A percentile compares a stretch with the other conserved stretches of the same genome.
Conservation (phyloP, 345 rosid species). For the Eucalyptus pauciflora region DNA sequence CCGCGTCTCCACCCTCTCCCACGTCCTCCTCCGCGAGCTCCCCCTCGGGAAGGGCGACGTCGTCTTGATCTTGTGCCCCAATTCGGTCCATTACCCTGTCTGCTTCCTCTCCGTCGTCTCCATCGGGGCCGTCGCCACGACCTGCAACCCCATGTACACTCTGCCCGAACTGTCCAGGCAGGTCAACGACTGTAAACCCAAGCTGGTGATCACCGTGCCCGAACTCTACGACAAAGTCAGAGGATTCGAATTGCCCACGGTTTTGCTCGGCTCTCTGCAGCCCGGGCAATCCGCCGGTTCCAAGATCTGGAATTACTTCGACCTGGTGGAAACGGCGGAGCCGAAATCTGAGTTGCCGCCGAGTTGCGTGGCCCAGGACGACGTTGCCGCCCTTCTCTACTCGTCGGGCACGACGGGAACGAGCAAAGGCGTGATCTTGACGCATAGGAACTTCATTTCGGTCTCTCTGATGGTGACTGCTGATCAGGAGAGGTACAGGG, state of each 20-base stretch:
- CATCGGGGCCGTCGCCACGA: constrained; percentile 36
- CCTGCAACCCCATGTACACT: constrained; percentile 32
- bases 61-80: constrained; percentile 24
- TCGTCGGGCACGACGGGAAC: constrained; percentile 36
- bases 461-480: constrained; percentile 6
- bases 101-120: constrained; percentile 24
- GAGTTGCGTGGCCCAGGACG: constrained; percentile 5
- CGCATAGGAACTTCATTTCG: constrained; percentile 29
- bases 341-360: constrained; percentile 1
- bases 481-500: constrained; percentile 20
- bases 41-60: constrained; percentile 17
- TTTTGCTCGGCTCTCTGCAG: background rate
- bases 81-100: constrained; percentile 21
- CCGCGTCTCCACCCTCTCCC: constrained; percentile 15
- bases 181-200: constrained; percentile 19
- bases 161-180: constrained; percentile 20
- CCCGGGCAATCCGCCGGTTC: background rate
- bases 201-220: constrained; percentile 17
- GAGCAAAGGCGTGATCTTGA: constrained; percentile 30
- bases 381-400: constrained; percentile 19
- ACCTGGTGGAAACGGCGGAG: constrained; percentile 4
- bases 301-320: constrained; percentile 2
- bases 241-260: constrained; percentile 11
- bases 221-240: constrained; percentile 18
- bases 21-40: constrained; percentile 8